phyloP scores from a whole-genome alignment of 306 rosid genomes.

The Corylus heterophylla region DNA sequence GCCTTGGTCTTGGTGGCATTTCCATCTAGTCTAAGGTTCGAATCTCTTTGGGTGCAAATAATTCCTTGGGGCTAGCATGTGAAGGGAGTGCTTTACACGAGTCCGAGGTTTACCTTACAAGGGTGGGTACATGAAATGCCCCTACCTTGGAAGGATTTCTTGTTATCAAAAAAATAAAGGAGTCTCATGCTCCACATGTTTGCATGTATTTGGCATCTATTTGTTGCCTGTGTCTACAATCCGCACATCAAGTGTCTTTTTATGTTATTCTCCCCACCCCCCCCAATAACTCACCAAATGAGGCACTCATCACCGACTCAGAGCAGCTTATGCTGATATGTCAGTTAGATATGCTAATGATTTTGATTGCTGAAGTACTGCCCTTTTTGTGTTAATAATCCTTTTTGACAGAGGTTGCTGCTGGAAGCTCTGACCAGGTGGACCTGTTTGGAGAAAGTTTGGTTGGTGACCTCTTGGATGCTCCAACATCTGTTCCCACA shows the following conservation, averaged over 20 bases:
- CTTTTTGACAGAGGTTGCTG: slow-evolving; percentile 65
- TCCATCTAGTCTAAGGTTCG: too few relatives aligned
- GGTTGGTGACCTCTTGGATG: slow-evolving; percentile 88
- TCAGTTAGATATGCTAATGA: not conserved
- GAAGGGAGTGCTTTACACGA: too few relatives aligned
- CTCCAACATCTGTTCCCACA: slow-evolving; percentile 64
- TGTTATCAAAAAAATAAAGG: too few relatives aligned
- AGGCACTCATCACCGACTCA: not conserved
- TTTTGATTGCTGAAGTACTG: not conserved
- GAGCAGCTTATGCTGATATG: slow-evolving; percentile 4
- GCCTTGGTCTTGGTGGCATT: too few relatives aligned
- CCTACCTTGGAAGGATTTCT: too few relatives aligned
- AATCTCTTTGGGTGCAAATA: too few relatives aligned
- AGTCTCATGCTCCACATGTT: not conserved
- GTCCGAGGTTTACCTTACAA: too few relatives aligned
- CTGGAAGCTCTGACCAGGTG: slow-evolving; percentile 65
- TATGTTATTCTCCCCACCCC: not conserved
- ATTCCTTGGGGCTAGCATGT: too few relatives aligned
- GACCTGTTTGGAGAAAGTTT: slow-evolving; percentile 82
- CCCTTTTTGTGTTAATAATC: slow-evolving; percentile 1
- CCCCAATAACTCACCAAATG: not conserved
- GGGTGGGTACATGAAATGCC: too few relatives aligned
- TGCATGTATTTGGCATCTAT: not conserved
- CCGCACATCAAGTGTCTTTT: not conserved
- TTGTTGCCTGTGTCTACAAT: not conserved